Base-by-base conservation (phyloP, 2,329 filamentous ascomycete genomes). In the Colletotrichum sp. region DNA sequence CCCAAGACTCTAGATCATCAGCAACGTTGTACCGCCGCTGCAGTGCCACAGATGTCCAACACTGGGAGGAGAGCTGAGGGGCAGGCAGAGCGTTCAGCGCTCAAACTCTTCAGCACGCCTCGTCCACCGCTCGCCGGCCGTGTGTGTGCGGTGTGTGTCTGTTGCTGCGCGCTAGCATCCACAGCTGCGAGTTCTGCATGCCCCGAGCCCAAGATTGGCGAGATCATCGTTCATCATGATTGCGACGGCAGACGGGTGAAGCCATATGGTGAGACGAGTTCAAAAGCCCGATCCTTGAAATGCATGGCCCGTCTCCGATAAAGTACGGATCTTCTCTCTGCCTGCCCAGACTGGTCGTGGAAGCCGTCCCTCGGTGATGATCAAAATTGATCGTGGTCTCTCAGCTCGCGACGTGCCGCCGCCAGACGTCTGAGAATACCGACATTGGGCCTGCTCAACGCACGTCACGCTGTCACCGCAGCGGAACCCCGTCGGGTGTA, bases 141-240 rank as follows among this genome's bases (percentile, higher is more conserved):
- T 44, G 49, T 68, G 44, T 52, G 44, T 52, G 44, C n/a, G 44
- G 44, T 52, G 63, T 73, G 64, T 65, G 70, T 55, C 34, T 65
- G 62, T 30, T 28, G 32, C 34, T 62, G 26, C 28, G 18, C 63
- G 52, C 55, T 63, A 57, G 63, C 57, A 39, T 75, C 30, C 63
- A 68, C 68, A 67, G 24, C 21, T 72, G 62, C 68, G 52, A 68
- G 63, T 57, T 64, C 13, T 30, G 73, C 63, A 68, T 72, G 69
- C 55, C 63, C 55, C 55, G 21, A 72, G 39, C 55, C 73, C 69
- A 16, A 68, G 68, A 72, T 72, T 75, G 73, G 73, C 69, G 73
- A 64, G 73, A 72, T 76, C 73, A 64, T 72, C 69, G 69, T 66
- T 21, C 55, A 30, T 32, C 44, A 64, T 59, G 57, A 44, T 62